These are phyloP conservation scores for Evansstolkia leycettana DNA, from an alignment of 495 filamentous ascomycete genomes.

Conservation along the genomic window DNA sequence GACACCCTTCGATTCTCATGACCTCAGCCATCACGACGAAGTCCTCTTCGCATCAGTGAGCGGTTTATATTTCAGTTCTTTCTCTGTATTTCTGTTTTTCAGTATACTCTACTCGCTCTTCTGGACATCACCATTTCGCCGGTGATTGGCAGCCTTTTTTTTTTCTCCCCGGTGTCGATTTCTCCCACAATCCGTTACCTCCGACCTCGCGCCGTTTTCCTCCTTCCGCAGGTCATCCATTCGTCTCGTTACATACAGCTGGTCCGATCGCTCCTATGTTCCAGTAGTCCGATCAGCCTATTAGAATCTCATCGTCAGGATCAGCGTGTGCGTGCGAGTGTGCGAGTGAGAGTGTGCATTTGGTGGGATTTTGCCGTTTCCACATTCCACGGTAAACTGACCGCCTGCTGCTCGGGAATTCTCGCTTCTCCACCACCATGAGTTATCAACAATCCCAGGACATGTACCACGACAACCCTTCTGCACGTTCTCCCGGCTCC, in stretches of 20 bases:
- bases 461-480: conserved; percentile 49
- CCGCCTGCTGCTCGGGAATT: conserved; percentile 19
- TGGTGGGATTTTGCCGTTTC: conserved; percentile 19
- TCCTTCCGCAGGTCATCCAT: conserved; percentile 2
- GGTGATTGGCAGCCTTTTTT: conserved; percentile 13
- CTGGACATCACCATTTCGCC: conserved; percentile 11
- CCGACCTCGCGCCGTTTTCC: conserved; percentile 5
- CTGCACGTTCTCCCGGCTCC: conserved; percentile 48
- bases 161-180: conserved; percentile 6
- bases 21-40: conserved; percentile 13
- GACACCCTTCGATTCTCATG: conserved; percentile 17
- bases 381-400: conserved; percentile 27
- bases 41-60: conserved; percentile 10
- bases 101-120: too few relatives aligned
- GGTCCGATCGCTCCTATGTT: conserved; percentile 24
- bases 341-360: conserved; percentile 22
- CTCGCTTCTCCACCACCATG: conserved; percentile 24
- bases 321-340: background rate
- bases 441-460: conserved; percentile 49
- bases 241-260: conserved; percentile 4
- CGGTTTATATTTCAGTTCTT: conserved; percentile 7
- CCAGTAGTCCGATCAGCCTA: conserved; percentile 14
- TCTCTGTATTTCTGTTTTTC: conserved; percentile 8
- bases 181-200: conserved; percentile 14
- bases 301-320: conserved; percentile 13